phyloP scores from a whole-genome alignment of 2,329 filamentous ascomycete species.

The Emydomyces testavorans region DNA sequence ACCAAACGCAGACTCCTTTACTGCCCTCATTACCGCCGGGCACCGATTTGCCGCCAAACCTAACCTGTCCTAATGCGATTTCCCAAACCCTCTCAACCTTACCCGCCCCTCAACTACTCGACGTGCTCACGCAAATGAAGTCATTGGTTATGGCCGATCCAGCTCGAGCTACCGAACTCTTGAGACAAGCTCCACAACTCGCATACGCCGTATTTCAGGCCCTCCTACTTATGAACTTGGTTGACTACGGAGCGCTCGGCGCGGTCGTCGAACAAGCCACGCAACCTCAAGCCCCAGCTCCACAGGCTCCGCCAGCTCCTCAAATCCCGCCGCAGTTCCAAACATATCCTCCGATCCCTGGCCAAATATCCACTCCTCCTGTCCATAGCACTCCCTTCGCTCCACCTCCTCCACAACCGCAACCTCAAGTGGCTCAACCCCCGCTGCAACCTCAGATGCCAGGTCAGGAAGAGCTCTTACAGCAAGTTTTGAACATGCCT shows the following conservation, averaged over 20 bases:
- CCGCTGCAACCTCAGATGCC: constrained; percentile 38
- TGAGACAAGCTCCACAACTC: constrained; percentile 81
- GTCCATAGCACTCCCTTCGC: constrained; percentile 33
- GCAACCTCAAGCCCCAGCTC: constrained; percentile 33
- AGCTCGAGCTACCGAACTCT: constrained; percentile 68
- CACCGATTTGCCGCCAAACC: constrained; percentile 67
- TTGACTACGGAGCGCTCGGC: constrained; percentile 71
- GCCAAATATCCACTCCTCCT: constrained; percentile 44
- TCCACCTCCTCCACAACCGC: constrained; percentile 26
- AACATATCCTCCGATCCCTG: constrained; percentile 29
- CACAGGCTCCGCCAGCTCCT: constrained; percentile 29
- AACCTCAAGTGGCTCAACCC: constrained; percentile 24
- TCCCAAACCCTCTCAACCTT: constrained; percentile 80
- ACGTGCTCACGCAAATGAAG: constrained; percentile 92
- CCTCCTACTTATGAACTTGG: constrained; percentile 80
- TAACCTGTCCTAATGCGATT: constrained; percentile 81
- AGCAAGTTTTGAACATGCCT: constrained; percentile 69
- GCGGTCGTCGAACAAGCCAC: constrained; percentile 60
- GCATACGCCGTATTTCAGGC: constrained; percentile 93
- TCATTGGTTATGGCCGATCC: constrained; percentile 72
- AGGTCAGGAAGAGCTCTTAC: constrained; percentile 62
- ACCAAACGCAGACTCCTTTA: constrained; percentile 37
- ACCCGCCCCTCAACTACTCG: constrained; percentile 77
- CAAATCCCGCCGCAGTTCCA: constrained; percentile 29
- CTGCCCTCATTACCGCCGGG: constrained; percentile 76